Percentiles rank a stretch among this genome's conserved stretches.
Conservation (phyloP, 176 grass and related monocot species). For the Ampelocalamus luodianensis region DNA sequence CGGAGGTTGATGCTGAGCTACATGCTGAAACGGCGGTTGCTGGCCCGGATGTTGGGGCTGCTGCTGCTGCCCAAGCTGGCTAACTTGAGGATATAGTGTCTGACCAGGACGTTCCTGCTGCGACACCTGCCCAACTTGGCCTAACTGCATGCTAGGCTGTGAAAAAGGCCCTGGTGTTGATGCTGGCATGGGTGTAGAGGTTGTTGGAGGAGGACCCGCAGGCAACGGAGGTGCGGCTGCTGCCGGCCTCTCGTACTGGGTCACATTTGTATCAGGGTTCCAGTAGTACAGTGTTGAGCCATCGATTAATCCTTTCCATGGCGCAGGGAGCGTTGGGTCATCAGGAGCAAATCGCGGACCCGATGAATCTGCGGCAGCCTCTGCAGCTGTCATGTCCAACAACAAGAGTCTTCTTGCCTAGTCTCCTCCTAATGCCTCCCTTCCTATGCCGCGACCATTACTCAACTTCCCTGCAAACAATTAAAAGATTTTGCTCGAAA, state of each 20-base stretch:
- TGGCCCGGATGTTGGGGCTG: slow-evolving; percentile 49
- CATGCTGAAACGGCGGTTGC: slow-evolving; percentile 44
- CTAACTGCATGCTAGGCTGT: slow-evolving; percentile 43
- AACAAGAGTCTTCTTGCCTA: background rate
- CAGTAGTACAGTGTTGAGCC: slow-evolving; percentile 87
- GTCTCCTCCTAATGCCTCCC: background rate
- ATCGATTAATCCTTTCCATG: slow-evolving; percentile 86
- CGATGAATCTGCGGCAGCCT: slow-evolving; percentile 47
- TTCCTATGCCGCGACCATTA: slow-evolving; percentile 15
- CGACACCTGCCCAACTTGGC: slow-evolving; percentile 36
- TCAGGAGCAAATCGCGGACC: slow-evolving; percentile 86
- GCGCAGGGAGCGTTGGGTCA: slow-evolving; percentile 77
- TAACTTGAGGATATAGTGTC: slow-evolving; percentile 34
- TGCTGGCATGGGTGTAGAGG: slow-evolving; percentile 35
- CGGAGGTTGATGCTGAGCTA: slow-evolving; percentile 45
- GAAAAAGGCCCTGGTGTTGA: slow-evolving; percentile 37
- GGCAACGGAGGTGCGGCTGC: slow-evolving; percentile 38
- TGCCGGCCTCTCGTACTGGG: slow-evolving; percentile 80
- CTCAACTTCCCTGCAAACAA: background rate
- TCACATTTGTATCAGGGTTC: slow-evolving; percentile 93
- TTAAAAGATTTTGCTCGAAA: background rate
- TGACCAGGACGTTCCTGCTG: slow-evolving; percentile 48
- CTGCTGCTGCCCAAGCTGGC: slow-evolving; percentile 39
- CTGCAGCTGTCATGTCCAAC: slow-evolving; percentile 56
- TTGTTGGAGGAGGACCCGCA: slow-evolving; percentile 32